A percentile compares a stretch with the other conserved stretches of the same genome.
Conservation (phyloP, 129 eudicot species). For the Tagetes erecta region DNA sequence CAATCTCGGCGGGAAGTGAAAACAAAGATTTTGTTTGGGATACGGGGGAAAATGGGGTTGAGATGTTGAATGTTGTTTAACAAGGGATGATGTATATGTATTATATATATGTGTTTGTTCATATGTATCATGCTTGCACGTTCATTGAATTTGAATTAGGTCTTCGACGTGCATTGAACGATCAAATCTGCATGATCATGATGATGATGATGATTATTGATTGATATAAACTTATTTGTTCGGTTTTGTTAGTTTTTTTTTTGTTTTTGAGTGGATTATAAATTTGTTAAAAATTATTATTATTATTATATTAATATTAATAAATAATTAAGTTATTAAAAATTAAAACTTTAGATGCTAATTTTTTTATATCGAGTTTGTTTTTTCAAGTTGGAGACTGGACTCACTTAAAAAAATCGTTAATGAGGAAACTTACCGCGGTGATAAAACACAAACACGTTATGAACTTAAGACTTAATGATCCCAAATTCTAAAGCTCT, state of each 20-base stretch:
- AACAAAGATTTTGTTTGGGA: conserved; percentile 35
- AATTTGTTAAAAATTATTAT: too few species aligned
- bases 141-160: conserved; percentile 16
- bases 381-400: too few species aligned
- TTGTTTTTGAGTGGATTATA: too few species aligned
- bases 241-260: neutral
- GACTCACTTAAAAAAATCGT: too few species aligned
- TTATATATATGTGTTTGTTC: neutral
- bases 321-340: too few species aligned
- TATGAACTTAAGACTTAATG: too few species aligned
- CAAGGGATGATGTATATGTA: neutral
- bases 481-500: too few species aligned
- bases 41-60: conserved; percentile 52
- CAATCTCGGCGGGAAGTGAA: conserved; percentile 28
- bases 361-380: too few species aligned
- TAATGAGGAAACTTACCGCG: too few species aligned
- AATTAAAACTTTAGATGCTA: too few species aligned
- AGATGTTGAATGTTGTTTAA: conserved; percentile 30
- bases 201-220: neutral
- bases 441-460: too few species aligned
- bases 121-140: conserved; percentile 40
- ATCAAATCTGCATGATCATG: neutral
- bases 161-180: conserved; percentile 23
- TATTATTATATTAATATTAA: too few species aligned
- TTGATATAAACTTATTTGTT: neutral